These are phyloP conservation scores for Cercospora berteroae DNA, from an alignment of 2,329 filamentous ascomycete genomes.

Conservation along the genomic window DNA sequence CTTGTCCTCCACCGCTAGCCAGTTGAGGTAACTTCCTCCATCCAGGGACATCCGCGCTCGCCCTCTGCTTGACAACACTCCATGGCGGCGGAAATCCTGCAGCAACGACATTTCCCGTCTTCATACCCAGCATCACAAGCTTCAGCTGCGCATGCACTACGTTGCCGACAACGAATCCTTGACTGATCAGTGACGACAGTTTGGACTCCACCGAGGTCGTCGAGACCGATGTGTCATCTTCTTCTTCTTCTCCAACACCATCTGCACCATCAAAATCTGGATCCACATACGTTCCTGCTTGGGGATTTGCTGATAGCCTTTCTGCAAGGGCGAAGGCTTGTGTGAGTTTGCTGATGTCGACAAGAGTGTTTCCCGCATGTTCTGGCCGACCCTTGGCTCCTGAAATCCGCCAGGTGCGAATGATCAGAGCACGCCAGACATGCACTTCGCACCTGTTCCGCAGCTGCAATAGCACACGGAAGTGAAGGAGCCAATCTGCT, in stretches of 20 bases:
- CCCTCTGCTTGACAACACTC: slow-evolving; percentile 63
- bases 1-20: slow-evolving; percentile 47
- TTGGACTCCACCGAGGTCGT: slow-evolving; percentile 64
- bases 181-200: slow-evolving; percentile 71
- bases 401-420: slow-evolving; percentile 73
- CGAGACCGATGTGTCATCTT: slow-evolving; percentile 40
- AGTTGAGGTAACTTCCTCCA: slow-evolving; percentile 59
- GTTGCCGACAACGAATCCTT: slow-evolving; percentile 80
- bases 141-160: slow-evolving; percentile 72
- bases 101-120: slow-evolving; percentile 52
- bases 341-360: slow-evolving; percentile 70
- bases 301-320: slow-evolving; percentile 43
- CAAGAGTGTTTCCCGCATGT: slow-evolving; percentile 58
- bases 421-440: slow-evolving; percentile 78
- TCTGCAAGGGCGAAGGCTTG: slow-evolving; percentile 65
- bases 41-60: slow-evolving; percentile 64
- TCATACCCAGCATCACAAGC: slow-evolving; percentile 77
- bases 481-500: slow-evolving; percentile 71
- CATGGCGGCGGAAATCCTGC: slow-evolving; percentile 77
- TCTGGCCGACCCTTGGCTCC: slow-evolving; percentile 60
- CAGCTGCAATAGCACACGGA: slow-evolving; percentile 72
- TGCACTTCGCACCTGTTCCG: slow-evolving; percentile 75
- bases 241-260: slow-evolving; percentile 30
- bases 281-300: slow-evolving; percentile 42
- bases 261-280: slow-evolving; percentile 46